Base-by-base conservation (phyloP, 352 stramenopile species). In the Pythium myriotylum region DNA sequence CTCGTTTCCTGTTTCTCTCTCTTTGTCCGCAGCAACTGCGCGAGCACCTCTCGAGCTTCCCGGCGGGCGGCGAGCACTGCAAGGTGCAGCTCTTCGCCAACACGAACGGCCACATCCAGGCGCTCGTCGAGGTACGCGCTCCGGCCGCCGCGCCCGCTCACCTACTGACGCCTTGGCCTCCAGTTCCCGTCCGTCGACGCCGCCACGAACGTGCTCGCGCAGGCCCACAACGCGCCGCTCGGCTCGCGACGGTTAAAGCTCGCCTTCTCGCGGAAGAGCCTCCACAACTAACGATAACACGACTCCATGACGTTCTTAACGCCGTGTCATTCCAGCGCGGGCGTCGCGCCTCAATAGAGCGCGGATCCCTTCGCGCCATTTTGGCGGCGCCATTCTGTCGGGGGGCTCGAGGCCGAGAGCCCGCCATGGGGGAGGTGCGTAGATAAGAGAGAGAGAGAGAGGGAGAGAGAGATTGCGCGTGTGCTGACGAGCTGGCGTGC, bases 251-350 rank as follows among this genome's bases (percentile, higher is more conserved):
- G 68, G 24, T 68, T 88, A 47, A 86, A 85, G 62, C 54, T 88
- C 54, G 79, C 79, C 19, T 88, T 88, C 59, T 88, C 79, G 13
- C 77, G 72, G 45, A 74, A 81, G 57, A 69, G 64, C 14, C 65
- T 82, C n/a, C 71, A 82, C 52, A 65, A 52, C 50, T 69, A 54
- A 64, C 16, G 10, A n/a, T 41, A 41, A 14, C 10, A 27, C 5
- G 29, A 26, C 23, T 37, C 35, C 42, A 32, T 29, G 6, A 47
- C 19, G 13, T 64, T 23, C 6, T 24, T 16, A 33, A 41, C 33
- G 46, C 10, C 7, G n/a, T 46, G 49, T 32, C 49, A 46, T 16
- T 56, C 29, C 10, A 56, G 0, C 49, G 49, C 43, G 32, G 49
- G 32, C 3, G 8, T 5, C 42, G 24, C 2, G 20, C 43, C 51